Evolutionary conservation across 2,329 filamentous ascomycete genomes (phyloP).

Genomic region (Diaporthe velutina): DNA sequence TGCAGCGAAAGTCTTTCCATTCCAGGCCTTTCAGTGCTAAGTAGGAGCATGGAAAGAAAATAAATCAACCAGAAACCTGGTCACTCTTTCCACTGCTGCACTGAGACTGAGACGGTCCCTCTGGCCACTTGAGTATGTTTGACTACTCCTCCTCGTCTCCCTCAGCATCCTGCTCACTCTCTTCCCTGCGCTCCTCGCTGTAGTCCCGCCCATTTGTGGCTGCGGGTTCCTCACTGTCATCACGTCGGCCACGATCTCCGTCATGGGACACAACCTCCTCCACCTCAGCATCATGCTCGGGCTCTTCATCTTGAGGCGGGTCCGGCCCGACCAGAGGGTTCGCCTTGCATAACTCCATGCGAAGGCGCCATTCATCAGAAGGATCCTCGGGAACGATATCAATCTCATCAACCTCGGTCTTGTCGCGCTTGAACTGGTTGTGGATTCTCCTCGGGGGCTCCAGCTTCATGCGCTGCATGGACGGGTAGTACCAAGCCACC

Average conservation of each 20-base stretch:
- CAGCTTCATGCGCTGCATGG: constrained; percentile 74
- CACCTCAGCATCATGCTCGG: constrained; percentile 47
- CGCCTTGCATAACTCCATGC: constrained; percentile 65
- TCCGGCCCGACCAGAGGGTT: constrained; percentile 64
- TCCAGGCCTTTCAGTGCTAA: neutral
- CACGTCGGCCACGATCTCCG: constrained; percentile 36
- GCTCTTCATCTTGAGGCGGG: constrained; percentile 50
- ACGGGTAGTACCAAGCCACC: constrained; percentile 76
- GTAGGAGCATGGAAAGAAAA: neutral
- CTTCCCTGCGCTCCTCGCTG: constrained; percentile 37
- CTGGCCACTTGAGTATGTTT: neutral
- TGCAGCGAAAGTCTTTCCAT: neutral
- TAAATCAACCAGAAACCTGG: neutral
- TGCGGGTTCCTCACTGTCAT: constrained; percentile 40
- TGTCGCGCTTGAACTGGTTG: constrained; percentile 62
- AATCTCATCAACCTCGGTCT: constrained; percentile 67
- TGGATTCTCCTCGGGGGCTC: constrained; percentile 74
- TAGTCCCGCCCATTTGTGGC: constrained; percentile 37
- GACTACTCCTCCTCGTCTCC: constrained; percentile 48
- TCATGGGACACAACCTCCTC: constrained; percentile 42
- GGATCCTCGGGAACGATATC: constrained; percentile 69
- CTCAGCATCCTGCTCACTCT: constrained; percentile 46
- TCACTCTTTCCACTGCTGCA: neutral
- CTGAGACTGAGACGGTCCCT: neutral
- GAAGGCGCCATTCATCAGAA: constrained; percentile 63